Percentiles rank a stretch among this genome's conserved stretches.
Evolutionary conservation across 139 green algal species (phyloP).

Genomic region (Zygnema cylindricum): DNA sequence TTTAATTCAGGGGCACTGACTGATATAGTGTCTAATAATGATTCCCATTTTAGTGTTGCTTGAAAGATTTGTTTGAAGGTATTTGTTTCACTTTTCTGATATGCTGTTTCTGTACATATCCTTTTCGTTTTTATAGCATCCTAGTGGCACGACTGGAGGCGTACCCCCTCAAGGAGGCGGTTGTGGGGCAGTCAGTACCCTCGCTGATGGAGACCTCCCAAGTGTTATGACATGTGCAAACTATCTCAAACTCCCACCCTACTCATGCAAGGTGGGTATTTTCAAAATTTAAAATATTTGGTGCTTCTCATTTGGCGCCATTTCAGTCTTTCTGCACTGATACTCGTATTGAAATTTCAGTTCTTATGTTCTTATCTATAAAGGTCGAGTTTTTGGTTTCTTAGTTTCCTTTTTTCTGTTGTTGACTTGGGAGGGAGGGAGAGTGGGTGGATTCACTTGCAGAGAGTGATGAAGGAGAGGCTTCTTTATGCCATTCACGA

Average conservation of each 20-base stretch:
- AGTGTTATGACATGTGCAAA: conserved; percentile 99
- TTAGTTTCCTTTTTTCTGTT: too few relatives aligned
- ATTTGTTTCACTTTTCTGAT: too few relatives aligned
- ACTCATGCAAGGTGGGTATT: conserved; percentile 78
- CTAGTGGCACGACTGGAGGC: neutral
- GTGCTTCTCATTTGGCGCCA: neutral
- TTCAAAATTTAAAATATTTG: too few relatives aligned
- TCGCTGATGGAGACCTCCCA: conserved; percentile 78
- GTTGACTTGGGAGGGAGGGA: neutral
- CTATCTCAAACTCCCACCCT: conserved; percentile 99
- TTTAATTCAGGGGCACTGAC: too few relatives aligned
- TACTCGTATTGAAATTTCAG: conserved; percentile 1
- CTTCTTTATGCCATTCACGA: conserved; percentile 91
- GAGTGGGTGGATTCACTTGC: neutral
- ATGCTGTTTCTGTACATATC: too few relatives aligned
- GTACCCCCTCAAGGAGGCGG: neutral
- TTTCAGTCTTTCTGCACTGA: conserved; percentile 7
- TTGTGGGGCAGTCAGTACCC: neutral
- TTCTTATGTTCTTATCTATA: neutral
- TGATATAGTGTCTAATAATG: too few relatives aligned
- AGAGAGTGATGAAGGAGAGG: conserved; percentile 76
- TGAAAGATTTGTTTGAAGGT: too few relatives aligned
- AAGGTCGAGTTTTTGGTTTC: too few relatives aligned
- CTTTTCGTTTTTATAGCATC: too few relatives aligned
- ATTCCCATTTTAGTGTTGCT: too few relatives aligned